Conservation (phyloP, 2,329 filamentous ascomycete genomes). For the Penicillium sp. region DNA sequence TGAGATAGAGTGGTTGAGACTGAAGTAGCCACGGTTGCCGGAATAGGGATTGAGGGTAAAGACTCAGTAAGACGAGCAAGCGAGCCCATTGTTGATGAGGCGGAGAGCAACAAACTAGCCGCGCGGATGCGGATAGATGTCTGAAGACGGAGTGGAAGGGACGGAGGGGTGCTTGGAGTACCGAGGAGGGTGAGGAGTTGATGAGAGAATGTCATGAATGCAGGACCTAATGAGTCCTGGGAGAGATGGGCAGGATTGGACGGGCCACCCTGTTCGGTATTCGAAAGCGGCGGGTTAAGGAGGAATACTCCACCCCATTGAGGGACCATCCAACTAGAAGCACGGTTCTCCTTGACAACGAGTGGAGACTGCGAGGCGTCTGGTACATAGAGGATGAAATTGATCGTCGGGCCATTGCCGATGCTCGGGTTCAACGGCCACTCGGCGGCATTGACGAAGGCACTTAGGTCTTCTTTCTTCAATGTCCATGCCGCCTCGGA, state of each 20-base stretch:
- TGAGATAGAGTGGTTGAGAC: slow-evolving; percentile 77
- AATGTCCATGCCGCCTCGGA: slow-evolving; percentile 63
- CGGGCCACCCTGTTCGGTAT: slow-evolving; percentile 37
- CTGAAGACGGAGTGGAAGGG: slow-evolving; percentile 79
- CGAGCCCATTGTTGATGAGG: slow-evolving; percentile 91
- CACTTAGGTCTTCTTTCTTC: slow-evolving; percentile 81
- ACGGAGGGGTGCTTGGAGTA: slow-evolving; percentile 72
- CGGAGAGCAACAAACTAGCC: slow-evolving; percentile 79
- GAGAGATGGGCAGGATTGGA: slow-evolving; percentile 54
- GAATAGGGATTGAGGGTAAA: slow-evolving; percentile 87
- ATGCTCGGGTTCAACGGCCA: slow-evolving; percentile 96
- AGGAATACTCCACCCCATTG: slow-evolving; percentile 87
- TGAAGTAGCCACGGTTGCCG: slow-evolving; percentile 78
- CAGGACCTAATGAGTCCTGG: slow-evolving; percentile 67
- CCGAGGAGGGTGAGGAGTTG: slow-evolving; percentile 87
- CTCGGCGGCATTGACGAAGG: slow-evolving; percentile 96
- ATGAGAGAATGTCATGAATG: slow-evolving; percentile 85
- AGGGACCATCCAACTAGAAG: slow-evolving; percentile 86
- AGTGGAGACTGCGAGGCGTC: slow-evolving; percentile 64
- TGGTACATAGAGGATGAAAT: slow-evolving; percentile 90
- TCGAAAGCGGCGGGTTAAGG: slow-evolving; percentile 54
- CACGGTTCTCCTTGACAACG: slow-evolving; percentile 58
- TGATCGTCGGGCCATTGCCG: slow-evolving; percentile 87
- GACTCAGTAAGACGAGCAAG: slow-evolving; percentile 81
- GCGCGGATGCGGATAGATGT: slow-evolving; percentile 83